phyloP scores from a whole-genome alignment of 2,329 filamentous ascomycete genomes.

The Fusarium annulatum region DNA sequence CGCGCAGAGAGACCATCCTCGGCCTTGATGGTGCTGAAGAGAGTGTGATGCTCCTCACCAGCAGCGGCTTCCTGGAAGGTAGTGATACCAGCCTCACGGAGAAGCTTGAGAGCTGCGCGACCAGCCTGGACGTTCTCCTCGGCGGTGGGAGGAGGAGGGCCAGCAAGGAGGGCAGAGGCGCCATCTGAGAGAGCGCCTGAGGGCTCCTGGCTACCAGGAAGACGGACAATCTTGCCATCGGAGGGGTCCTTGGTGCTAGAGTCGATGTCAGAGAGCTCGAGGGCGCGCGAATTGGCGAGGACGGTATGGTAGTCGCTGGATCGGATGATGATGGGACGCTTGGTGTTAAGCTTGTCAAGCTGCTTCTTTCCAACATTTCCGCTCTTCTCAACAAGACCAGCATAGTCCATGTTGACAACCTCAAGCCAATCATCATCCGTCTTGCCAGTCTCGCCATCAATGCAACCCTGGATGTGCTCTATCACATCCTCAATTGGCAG shows the following conservation, averaged over 20 bases:
- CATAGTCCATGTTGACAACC: slow-evolving; percentile 43
- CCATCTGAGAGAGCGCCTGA: slow-evolving; percentile 42
- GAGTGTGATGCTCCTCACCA: not conserved
- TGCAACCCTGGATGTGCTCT: slow-evolving; percentile 40
- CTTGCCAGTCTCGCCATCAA: slow-evolving; percentile 39
- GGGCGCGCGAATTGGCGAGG: slow-evolving; percentile 40
- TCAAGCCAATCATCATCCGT: slow-evolving; percentile 42
- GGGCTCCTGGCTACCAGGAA: slow-evolving; percentile 42
- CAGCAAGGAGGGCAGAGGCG: slow-evolving; percentile 33
- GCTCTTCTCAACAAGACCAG: slow-evolving; percentile 35
- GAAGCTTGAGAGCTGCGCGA: slow-evolving; percentile 42
- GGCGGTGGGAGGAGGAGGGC: slow-evolving; percentile 29
- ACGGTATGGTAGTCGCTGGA: slow-evolving; percentile 43
- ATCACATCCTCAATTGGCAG: slow-evolving; percentile 28
- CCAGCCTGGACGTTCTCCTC: slow-evolving; percentile 37
- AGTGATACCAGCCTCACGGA: slow-evolving; percentile 44
- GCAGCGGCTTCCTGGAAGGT: slow-evolving; percentile 45
- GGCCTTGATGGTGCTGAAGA: slow-evolving; percentile 38
- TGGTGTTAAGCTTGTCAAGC: slow-evolving; percentile 38
- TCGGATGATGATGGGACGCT: slow-evolving; percentile 38
- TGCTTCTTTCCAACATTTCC: slow-evolving; percentile 35
- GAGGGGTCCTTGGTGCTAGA: slow-evolving; percentile 34
- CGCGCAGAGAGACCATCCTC: slow-evolving; percentile 36
- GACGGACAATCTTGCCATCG: slow-evolving; percentile 40
- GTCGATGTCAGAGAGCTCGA: slow-evolving; percentile 40